Base-by-base conservation (phyloP, 768 basidiomycete genomes). In the Tylopilus felleus region DNA sequence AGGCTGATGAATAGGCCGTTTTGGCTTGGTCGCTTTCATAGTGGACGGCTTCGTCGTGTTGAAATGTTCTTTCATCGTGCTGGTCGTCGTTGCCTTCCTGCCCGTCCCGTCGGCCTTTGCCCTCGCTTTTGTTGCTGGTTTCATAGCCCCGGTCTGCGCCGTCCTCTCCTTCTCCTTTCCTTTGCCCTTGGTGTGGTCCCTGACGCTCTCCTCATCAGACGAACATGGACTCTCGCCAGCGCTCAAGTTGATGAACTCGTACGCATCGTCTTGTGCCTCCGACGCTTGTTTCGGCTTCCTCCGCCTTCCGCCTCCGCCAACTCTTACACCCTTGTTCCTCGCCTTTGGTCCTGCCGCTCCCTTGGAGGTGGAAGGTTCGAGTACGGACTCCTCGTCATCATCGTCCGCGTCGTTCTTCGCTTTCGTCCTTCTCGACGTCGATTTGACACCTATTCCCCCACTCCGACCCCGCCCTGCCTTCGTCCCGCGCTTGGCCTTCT, bases 401-500 rank as follows among this genome's bases (percentile, higher is more conserved):
- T 38, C 53, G 1, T 47, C 48, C 9, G 4, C 16, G 39, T 43
- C 28, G 0, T 35, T 51, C 12, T 47, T 59, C 10, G 7, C 25
- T n/a, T 43, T 52, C n/a, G 43, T 40, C 41, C 21, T 43, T 31
- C 42, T 48, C 23, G 47, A 54, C 3, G 54, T 52, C 8, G 44
- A 44, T 23, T 43, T 51, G 22, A 5, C 23, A 0, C 35, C 45
- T 5, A 52, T 43, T 27, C 49, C 51, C 14, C 17, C 31, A 39
- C 44, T 38, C 12, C 39, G 54, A 14, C 59, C 56, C 36, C 51
- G 53, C 16, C 36, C 38, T 8, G 50, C 58, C 50, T 59, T 74
- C 21, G 59, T 59, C 47, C 60, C 60, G 4, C 52, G 56, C 38
- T 63, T 63, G 33, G 52, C 60, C 61, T 79, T 86, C 55, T 67